Conservation (phyloP, 202 grass and related monocot species). For the Zoysia matrella region DNA sequence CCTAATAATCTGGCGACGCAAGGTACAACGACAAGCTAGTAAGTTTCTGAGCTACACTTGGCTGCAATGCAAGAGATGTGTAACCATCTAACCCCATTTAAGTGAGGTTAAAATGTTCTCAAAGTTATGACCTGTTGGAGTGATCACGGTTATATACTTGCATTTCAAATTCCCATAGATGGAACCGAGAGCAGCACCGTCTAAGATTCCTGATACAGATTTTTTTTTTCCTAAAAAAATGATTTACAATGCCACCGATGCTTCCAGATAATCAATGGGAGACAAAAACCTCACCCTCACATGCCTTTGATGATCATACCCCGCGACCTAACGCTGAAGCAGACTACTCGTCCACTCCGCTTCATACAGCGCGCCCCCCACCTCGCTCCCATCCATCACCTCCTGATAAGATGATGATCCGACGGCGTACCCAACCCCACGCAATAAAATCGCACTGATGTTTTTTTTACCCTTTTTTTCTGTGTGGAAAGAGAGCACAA, state of each 20-base stretch:
- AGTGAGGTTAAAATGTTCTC: not conserved
- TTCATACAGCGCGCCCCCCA: not conserved
- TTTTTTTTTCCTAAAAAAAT: not conserved
- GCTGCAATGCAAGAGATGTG: not conserved
- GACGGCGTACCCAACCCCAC: not conserved
- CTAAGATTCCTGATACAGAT: not conserved
- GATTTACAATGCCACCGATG: not conserved
- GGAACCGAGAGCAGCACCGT: too few relatives aligned
- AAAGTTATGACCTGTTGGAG: not conserved
- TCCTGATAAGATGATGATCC: not conserved
- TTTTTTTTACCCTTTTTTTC: too few relatives aligned
- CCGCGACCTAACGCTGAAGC: slow-evolving; percentile 43
- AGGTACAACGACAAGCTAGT: not conserved
- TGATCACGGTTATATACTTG: not conserved
- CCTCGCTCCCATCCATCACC: not conserved
- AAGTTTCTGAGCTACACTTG: not conserved
- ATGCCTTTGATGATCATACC: slow-evolving; percentile 36
- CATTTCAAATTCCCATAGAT: too few relatives aligned
- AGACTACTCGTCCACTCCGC: slow-evolving; percentile 28
- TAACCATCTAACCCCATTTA: not conserved
- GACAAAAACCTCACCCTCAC: slow-evolving; percentile 47
- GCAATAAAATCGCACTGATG: too few relatives aligned
- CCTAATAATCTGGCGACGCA: not conserved
- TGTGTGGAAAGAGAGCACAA: too few relatives aligned
- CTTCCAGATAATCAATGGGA: slow-evolving; percentile 1